These are phyloP conservation scores for Cyclostephanos invisitatus DNA, from an alignment of 108 stramenopile genomes.

Conservation along the genomic window DNA sequence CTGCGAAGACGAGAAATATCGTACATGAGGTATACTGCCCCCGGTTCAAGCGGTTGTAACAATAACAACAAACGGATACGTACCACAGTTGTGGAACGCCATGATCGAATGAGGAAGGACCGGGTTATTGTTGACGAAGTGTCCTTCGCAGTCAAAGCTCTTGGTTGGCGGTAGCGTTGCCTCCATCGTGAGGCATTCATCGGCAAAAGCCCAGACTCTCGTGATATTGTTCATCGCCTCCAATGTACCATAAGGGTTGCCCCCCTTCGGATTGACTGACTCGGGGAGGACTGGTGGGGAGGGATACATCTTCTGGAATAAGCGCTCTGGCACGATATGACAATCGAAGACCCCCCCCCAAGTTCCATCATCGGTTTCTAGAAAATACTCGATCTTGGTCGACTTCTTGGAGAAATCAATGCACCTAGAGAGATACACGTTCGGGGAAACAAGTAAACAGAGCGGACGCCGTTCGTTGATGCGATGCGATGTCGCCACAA, in stretches of 20 bases:
- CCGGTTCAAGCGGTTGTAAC: neutral
- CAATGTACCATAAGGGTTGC: slow-evolving; percentile 12
- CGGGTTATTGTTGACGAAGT: slow-evolving; percentile 26
- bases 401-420: slow-evolving; percentile 21
- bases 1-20: neutral
- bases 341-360: slow-evolving; percentile 8
- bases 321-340: slow-evolving; percentile 9
- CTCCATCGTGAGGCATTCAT: slow-evolving; percentile 31
- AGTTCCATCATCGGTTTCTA: slow-evolving; percentile 13
- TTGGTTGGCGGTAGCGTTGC: slow-evolving; percentile 18
- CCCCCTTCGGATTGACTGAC: neutral
- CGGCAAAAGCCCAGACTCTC: slow-evolving; percentile 6
- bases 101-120: slow-evolving; percentile 34
- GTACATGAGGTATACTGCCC: neutral
- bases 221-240: slow-evolving; percentile 12
- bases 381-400: slow-evolving; percentile 13
- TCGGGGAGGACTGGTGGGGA: neutral
- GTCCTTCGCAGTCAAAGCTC: slow-evolving; percentile 29
- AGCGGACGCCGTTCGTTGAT: neutral
- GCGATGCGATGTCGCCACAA: neutral
- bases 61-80: neutral
- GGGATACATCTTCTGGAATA: slow-evolving; percentile 31
- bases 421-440: slow-evolving; percentile 19
- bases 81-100: slow-evolving; percentile 27
- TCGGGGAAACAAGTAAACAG: neutral